Conservation (phyloP, 306 rosid genomes). For the Rosa chinensis region DNA sequence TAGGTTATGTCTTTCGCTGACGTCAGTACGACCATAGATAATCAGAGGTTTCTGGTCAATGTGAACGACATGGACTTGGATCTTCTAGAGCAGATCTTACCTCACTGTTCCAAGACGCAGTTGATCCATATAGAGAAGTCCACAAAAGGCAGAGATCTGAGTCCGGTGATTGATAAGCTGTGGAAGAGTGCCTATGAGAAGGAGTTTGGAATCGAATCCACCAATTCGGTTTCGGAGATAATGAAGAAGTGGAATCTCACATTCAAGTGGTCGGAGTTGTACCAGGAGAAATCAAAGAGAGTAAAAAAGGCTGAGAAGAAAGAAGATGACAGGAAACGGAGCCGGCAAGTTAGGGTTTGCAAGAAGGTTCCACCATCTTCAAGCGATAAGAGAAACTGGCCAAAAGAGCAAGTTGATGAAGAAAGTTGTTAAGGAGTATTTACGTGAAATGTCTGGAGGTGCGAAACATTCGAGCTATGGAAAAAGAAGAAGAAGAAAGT, state of each 20-base stretch:
- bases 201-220: background rate
- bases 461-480: too few relatives aligned
- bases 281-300: background rate
- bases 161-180: background rate
- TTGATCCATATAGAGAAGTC: background rate
- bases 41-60: background rate
- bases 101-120: background rate
- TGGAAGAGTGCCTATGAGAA: background rate
- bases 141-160: background rate
- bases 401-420: too few relatives aligned
- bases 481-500: too few relatives aligned
- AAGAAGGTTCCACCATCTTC: too few relatives aligned
- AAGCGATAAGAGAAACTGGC: too few relatives aligned
- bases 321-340: background rate
- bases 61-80: background rate
- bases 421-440: too few relatives aligned
- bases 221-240: background rate
- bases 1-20: background rate
- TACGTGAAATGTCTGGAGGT: too few relatives aligned
- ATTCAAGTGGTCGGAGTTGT: background rate
- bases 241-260: background rate
- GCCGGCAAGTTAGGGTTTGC: too few relatives aligned
- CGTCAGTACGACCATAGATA: background rate
- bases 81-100: background rate
- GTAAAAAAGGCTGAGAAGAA: background rate